phyloP scores from a whole-genome alignment of 352 stramenopile genomes.

The Globisporangium spinosum region DNA sequence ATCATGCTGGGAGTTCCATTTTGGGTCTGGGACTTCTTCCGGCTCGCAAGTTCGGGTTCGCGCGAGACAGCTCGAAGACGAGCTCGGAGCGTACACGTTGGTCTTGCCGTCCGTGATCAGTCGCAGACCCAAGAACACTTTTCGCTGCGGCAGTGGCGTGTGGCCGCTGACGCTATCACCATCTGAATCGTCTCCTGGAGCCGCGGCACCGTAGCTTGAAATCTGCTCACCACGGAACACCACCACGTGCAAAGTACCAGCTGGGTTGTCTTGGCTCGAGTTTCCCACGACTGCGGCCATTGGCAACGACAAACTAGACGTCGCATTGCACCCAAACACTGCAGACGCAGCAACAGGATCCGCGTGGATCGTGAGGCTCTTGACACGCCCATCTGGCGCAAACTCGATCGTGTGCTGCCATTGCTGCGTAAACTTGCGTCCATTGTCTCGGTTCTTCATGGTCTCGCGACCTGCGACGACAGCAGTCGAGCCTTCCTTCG shows the following conservation, averaged over 20 bases:
- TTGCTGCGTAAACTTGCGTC: slow-evolving; percentile 86
- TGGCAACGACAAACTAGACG: slow-evolving; percentile 77
- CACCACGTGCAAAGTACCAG: slow-evolving; percentile 66
- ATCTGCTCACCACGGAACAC: slow-evolving; percentile 86
- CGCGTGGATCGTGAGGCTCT: slow-evolving; percentile 81
- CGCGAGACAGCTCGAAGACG: slow-evolving; percentile 67
- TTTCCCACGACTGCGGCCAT: slow-evolving; percentile 84
- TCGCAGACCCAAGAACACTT: slow-evolving; percentile 68
- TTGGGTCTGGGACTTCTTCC: slow-evolving; percentile 54
- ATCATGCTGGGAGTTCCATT: slow-evolving; percentile 81
- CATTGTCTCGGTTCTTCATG: slow-evolving; percentile 88
- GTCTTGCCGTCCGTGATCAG: slow-evolving; percentile 83
- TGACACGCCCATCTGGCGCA: slow-evolving; percentile 77
- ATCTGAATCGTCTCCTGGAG: slow-evolving; percentile 53
- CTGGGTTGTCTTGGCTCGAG: slow-evolving; percentile 69
- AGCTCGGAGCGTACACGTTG: slow-evolving; percentile 82
- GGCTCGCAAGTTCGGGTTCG: slow-evolving; percentile 58
- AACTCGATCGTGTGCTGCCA: slow-evolving; percentile 91
- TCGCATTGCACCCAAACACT: slow-evolving; percentile 86
- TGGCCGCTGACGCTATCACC: slow-evolving; percentile 38
- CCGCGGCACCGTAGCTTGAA: slow-evolving; percentile 45
- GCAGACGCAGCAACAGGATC: slow-evolving; percentile 83
- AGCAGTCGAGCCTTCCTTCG: slow-evolving; percentile 76
- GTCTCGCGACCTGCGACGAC: slow-evolving; percentile 83
- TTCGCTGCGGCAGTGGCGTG: slow-evolving; percentile 27